A percentile compares a stretch with the other conserved stretches of the same genome.
phyloP scores from a whole-genome alignment of 2,329 filamentous ascomycete genomes.

The Beauveria australis region DNA sequence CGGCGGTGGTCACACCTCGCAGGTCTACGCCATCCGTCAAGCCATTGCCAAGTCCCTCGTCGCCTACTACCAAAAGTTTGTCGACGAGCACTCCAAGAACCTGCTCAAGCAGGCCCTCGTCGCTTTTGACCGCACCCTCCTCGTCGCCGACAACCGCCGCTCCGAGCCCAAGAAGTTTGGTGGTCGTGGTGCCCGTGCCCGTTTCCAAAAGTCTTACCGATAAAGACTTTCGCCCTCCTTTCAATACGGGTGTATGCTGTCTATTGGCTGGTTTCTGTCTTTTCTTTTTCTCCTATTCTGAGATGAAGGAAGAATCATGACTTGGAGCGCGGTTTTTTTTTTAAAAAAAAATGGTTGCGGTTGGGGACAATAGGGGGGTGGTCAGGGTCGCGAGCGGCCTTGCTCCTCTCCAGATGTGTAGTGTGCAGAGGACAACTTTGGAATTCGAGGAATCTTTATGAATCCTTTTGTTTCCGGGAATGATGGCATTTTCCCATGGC shows the following conservation, averaged over 20 bases:
- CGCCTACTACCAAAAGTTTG: slow-evolving; percentile 99
- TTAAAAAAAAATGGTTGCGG: not conserved
- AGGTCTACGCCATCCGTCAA: slow-evolving; percentile 98
- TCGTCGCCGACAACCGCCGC: slow-evolving; percentile 98
- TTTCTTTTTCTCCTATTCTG: not conserved
- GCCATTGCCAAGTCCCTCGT: slow-evolving; percentile 77
- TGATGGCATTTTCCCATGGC: slow-evolving; percentile 1
- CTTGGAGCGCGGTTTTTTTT: slow-evolving; percentile 3
- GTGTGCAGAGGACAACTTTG: slow-evolving; percentile 6
- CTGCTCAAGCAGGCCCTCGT: slow-evolving; percentile 94
- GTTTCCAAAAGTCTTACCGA: slow-evolving; percentile 99
- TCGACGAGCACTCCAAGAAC: slow-evolving; percentile 99
- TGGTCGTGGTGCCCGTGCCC: slow-evolving; percentile 86
- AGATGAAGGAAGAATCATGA: slow-evolving; percentile 1
- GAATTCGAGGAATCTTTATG: not conserved
- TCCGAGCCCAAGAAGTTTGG: slow-evolving; percentile 99
- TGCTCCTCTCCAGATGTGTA: not conserved
- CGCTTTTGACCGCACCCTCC: slow-evolving; percentile 91
- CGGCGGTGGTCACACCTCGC: slow-evolving; percentile 95
- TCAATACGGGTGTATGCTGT: not conserved
- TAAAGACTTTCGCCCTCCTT: slow-evolving; percentile 41
- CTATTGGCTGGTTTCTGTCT: not conserved
- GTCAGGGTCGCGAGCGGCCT: not conserved
- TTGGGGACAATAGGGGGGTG: not conserved
- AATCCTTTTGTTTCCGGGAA: not conserved